Base-by-base conservation (phyloP, 2,329 filamentous ascomycete species). In the Penicillium paneum region DNA sequence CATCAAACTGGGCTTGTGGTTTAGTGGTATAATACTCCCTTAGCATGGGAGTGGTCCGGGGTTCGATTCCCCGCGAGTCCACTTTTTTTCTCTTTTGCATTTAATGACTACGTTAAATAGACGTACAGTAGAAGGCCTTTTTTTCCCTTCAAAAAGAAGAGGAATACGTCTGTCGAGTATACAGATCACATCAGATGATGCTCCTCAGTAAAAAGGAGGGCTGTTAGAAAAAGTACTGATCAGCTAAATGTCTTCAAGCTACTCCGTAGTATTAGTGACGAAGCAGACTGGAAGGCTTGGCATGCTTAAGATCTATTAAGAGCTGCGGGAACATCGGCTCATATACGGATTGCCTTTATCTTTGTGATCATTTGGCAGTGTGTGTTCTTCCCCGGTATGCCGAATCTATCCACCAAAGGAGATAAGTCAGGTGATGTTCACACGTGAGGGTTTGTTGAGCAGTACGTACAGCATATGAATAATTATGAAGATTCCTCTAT, bases 21-120 rank as follows among this genome's bases (percentile, higher is more conserved):
- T 75, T 76, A 76, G 74, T 75, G 74, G 74, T 76, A 76, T 75
- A 74, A 76, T 76, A 71, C 71, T 66, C 72, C 71, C 73, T 76
- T 76, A 76, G 74, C 71, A 75, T 77, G 74, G 73, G 74, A 69
- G 75, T 71, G 74, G 75, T 76, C 74, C 71, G 70, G 73, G 73
- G 74, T 76, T 76, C 73, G 74, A 77, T 77, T 77, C 74, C 74
- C 75, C 70, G 74, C 73, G 69, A 74, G 74, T 77, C 75, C 75
- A 77, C 62, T 57, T 60, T 65, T 62, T 65, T 64, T 45, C 26
- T 8, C 8, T 35, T n/a, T 40, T 12, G 1, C 8, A 11, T 28
- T 38, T 21, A 3, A n/a, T 21, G 5, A 35, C 2, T 8, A 15
- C 13, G 15, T 2, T 21, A 34, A 32, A n/a, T 24, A 15, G 2